Percentiles rank a stretch among this genome's conserved stretches.
Conservation (phyloP, 2,329 filamentous ascomycete species). For the Sclerotinia glacialis region DNA sequence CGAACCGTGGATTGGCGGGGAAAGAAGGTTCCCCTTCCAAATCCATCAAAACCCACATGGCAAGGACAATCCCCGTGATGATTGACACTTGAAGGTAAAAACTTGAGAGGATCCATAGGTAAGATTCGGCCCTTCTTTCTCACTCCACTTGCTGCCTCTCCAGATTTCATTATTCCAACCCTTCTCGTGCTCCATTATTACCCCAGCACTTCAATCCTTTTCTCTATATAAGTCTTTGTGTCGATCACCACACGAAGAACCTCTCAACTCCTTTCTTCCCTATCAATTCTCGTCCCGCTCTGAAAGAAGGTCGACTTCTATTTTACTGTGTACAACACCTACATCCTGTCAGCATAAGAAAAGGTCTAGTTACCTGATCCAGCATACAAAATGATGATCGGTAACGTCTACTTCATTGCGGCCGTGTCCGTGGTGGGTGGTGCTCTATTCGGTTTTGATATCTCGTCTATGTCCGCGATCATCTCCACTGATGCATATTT, state of each 20-base stretch:
- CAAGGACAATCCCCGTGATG: constrained; percentile 9
- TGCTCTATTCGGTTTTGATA: constrained; percentile 48
- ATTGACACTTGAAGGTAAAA: neutral
- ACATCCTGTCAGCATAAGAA: constrained; percentile 4
- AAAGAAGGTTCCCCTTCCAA: constrained; percentile 1
- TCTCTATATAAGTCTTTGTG: constrained; percentile 18
- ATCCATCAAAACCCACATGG: constrained; percentile 1
- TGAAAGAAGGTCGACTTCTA: neutral
- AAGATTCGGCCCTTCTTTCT: constrained; percentile 14
- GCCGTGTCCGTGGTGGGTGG: constrained; percentile 39
- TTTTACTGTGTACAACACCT: neutral
- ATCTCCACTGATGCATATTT: constrained; percentile 51
- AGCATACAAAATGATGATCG: constrained; percentile 30
- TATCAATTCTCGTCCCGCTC: neutral
- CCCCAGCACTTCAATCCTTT: neutral
- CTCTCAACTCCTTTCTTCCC: neutral
- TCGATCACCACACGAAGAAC: neutral
- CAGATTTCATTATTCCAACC: constrained; percentile 11
- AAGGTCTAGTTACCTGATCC: constrained; percentile 10
- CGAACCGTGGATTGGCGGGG: neutral
- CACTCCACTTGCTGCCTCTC: constrained; percentile 10
- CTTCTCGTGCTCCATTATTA: constrained; percentile 15
- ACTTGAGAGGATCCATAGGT: constrained; percentile 10
- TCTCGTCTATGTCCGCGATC: constrained; percentile 57
- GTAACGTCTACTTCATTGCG: constrained; percentile 38